Evolutionary conservation across 805 yeast genomes (phyloP).

Genomic region (Hanseniaspora vineae): DNA sequence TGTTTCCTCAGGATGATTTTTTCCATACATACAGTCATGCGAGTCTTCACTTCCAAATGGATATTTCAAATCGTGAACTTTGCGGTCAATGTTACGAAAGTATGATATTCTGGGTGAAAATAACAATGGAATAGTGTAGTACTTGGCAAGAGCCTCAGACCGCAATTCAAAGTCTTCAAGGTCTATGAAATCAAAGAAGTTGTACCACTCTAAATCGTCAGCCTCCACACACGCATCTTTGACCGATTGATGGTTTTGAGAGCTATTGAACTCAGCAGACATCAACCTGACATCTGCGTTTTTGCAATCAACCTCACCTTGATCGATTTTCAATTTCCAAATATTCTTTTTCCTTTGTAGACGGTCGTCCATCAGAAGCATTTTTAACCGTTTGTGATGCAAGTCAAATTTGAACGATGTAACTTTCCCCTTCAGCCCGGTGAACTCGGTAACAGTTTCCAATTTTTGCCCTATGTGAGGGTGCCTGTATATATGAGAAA

Average conservation of each 20-base stretch:
- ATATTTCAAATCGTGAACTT: constrained; percentile 29
- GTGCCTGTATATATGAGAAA: constrained; percentile 60
- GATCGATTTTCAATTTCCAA: constrained; percentile 45
- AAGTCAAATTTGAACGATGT: constrained; percentile 43
- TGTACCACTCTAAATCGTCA: constrained; percentile 45
- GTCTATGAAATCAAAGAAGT: constrained; percentile 64
- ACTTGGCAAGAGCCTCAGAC: constrained; percentile 27
- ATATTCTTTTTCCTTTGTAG: constrained; percentile 31
- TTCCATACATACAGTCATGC: constrained; percentile 41
- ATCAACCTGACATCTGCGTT: constrained; percentile 59
- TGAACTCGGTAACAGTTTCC: constrained; percentile 13
- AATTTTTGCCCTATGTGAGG: constrained; percentile 21
- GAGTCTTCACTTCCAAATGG: constrained; percentile 50
- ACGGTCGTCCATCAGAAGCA: constrained; percentile 30
- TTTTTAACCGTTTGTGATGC: constrained; percentile 39
- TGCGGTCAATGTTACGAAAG: constrained; percentile 38
- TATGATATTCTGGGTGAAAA: constrained; percentile 49
- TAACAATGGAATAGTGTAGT: constrained; percentile 34
- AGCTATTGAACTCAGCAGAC: constrained; percentile 40
- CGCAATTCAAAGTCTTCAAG: constrained; percentile 37
- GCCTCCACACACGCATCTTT: constrained; percentile 5
- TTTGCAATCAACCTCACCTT: constrained; percentile 57
- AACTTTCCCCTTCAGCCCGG: constrained; percentile 55
- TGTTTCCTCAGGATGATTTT: constrained; percentile 40
- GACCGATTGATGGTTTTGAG: background rate